phyloP scores from a whole-genome alignment of 208 protist genomes.

The Balamuthia mandrillaris region DNA sequence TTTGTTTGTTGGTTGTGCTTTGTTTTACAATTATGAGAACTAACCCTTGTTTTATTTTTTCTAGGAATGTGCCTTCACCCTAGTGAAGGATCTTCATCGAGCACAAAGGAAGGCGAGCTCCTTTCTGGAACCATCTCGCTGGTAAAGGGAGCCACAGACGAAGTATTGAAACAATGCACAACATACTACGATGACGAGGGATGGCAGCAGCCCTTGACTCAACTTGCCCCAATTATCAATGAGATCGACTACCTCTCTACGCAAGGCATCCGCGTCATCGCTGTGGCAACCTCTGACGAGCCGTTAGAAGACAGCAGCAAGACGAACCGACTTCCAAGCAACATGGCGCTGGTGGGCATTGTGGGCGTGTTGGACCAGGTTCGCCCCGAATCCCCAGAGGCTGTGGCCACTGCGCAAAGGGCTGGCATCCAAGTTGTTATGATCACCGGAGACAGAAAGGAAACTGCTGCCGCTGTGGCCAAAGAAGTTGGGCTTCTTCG shows the following conservation, averaged over 20 bases:
- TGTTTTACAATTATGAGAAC: too few species aligned
- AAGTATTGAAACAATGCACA: conserved; percentile 36
- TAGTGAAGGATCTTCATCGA: too few species aligned
- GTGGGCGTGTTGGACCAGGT: too few species aligned
- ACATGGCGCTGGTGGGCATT: too few species aligned
- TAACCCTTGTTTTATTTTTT: too few species aligned
- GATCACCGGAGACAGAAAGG: conserved; percentile 43
- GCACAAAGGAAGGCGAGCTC: too few species aligned
- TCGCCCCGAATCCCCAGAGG: too few species aligned
- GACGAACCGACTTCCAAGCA: conserved; percentile 23
- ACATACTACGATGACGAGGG: conserved; percentile 41
- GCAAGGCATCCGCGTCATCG: conserved; percentile 49
- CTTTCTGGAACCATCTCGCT: too few species aligned
- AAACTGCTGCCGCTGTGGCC: conserved; percentile 57
- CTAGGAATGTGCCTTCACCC: too few species aligned
- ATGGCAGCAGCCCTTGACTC: conserved; percentile 28
- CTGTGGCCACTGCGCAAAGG: too few species aligned
- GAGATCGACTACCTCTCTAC: conserved; percentile 15
- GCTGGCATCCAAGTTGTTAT: too few species aligned
- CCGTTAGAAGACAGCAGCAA: background rate
- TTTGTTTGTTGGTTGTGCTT: too few species aligned
- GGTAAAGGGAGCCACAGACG: conserved; percentile 49
- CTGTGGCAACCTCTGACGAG: conserved; percentile 42
- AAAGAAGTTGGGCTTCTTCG: conserved; percentile 43
- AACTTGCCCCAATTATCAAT: conserved; percentile 10